Conservation (phyloP, 257 asterid genomes). For the Primulina eburnea region DNA sequence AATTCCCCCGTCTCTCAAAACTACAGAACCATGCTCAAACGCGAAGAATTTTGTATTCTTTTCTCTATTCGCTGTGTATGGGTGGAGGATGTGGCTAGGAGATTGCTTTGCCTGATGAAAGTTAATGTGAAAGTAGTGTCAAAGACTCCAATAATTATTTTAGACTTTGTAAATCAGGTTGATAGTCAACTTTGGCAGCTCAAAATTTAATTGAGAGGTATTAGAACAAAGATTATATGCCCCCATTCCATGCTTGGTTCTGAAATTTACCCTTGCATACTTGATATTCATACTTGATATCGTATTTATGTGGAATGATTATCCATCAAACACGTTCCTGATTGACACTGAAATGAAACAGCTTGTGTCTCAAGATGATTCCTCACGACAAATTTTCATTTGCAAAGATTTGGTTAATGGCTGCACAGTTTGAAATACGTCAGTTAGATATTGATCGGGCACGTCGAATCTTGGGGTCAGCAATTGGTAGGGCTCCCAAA, state of each 20-base stretch:
- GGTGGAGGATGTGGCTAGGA: background rate
- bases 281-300: background rate
- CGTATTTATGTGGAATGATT: background rate
- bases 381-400: conserved; percentile 72
- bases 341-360: conserved; percentile 27
- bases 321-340: conserved; percentile 10
- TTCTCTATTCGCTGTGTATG: background rate
- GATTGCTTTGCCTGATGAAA: background rate
- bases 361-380: conserved; percentile 54
- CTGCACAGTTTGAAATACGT: conserved; percentile 93
- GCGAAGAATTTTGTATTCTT: background rate
- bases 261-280: background rate
- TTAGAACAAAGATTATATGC: background rate
- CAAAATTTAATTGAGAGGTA: background rate
- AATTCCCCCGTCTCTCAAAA: background rate
- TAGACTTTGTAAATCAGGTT: background rate
- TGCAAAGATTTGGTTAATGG: conserved; percentile 93
- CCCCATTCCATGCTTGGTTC: background rate
- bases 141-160: background rate
- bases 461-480: conserved; percentile 50
- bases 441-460: conserved; percentile 67
- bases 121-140: background rate
- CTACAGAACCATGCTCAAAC: background rate
- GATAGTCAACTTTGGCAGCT: background rate
- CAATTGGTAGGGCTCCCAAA: conserved; percentile 65